Evolutionary conservation across 164 flowering plant species (phyloP), one percentile per base, ranked within the genome.

Genomic region (Vitis rotundifolia): DNA sequence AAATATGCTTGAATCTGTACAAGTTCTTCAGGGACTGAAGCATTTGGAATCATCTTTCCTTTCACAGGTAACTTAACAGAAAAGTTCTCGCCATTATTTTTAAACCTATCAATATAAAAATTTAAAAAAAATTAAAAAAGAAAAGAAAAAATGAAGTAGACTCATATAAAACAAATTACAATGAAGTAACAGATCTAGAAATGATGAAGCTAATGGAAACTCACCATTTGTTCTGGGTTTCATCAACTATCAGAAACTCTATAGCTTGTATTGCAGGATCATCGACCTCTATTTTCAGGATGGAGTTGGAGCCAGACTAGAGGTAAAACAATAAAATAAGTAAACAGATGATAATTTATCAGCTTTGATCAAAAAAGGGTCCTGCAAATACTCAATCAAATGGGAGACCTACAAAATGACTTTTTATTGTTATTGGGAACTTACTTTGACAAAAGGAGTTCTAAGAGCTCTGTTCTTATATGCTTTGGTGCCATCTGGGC

Each of bases 1-100:
- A 95, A 68, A 82, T 87, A 95, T 69, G 99, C 94, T 75, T 95
- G 99, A 77, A 90, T 60, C 71, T 95, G 98, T 51, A 95, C 99
- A 71, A 95, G 93, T 60, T 95, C 99, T 77, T 95, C 97, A 64
- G 99, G 97, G 78, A 95, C 88, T 52, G 90, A 78, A 74, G 78
- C 67, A 68, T 81, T 80, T 61, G 81, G 62, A 63, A 52, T 71
- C 58, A 53, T 11, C 53, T 75, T 76, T 37, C 69, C 80, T 71
- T 72, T 81, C 64, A 5, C 47, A 29, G 84, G 82, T 72, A 94
- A 76, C 62, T 78, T 80, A 49, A 92, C 76, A 69, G 64, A 72
- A 76, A 92, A 91, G 73, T 94, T 94, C 55, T 74, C 74, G 11
- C 95, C 98, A 73, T 88, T 86, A 75, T 86, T 68, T 80, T 94